Evolutionary conservation across 2,329 filamentous ascomycete genomes (phyloP).

Genomic region (Epichloe baconii): DNA sequence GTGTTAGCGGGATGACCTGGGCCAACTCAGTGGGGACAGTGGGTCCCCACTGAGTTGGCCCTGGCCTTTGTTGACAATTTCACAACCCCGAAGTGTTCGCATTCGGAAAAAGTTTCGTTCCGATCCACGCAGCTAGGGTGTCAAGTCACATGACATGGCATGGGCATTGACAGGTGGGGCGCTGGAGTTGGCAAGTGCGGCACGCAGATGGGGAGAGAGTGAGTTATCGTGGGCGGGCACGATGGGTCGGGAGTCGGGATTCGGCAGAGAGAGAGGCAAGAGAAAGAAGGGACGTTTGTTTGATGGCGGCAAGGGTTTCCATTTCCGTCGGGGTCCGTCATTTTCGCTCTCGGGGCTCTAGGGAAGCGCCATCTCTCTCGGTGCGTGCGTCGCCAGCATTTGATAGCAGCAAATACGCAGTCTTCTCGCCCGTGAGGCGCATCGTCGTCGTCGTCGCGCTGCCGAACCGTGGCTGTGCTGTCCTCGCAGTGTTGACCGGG

Average conservation of each 20-base stretch:
- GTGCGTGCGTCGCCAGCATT: too few species aligned
- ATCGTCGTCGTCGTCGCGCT: too few species aligned
- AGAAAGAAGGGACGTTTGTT: not conserved
- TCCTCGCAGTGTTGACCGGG: not conserved
- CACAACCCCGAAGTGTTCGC: not conserved
- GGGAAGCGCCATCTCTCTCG: too few species aligned
- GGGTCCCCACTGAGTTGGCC: not conserved
- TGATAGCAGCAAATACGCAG: too few species aligned
- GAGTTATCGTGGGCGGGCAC: not conserved
- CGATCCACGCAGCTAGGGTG: not conserved
- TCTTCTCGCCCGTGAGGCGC: too few species aligned
- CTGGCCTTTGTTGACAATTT: not conserved
- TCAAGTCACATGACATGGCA: constrained; percentile 1
- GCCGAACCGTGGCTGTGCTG: too few species aligned
- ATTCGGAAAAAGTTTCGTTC: not conserved
- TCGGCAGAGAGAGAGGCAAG: not conserved
- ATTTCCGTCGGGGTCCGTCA: not conserved
- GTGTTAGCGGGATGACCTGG: not conserved
- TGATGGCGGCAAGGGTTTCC: not conserved
- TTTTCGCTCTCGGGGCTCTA: too few species aligned
- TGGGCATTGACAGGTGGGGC: not conserved
- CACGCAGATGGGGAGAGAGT: not conserved
- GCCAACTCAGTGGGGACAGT: not conserved
- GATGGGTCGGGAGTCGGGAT: not conserved
- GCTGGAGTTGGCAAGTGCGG: not conserved